These are phyloP conservation scores for Cutaneotrichosporon sp. DNA, from an alignment of 1,284 basidiomycete species.

Conservation along the genomic window DNA sequence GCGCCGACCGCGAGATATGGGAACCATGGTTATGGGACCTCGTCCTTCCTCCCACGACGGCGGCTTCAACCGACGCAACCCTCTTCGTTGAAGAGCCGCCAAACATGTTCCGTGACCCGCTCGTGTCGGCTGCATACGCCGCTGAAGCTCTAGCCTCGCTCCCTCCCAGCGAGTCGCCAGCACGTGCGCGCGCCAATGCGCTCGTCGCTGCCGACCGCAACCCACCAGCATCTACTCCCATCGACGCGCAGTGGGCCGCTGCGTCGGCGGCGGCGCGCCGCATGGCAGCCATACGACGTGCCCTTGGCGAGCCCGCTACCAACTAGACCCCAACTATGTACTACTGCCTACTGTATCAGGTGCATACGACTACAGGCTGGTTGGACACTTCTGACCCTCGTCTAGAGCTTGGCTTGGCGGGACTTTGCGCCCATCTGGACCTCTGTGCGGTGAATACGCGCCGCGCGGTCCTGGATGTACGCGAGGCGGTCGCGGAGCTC, in stretches of 20 bases:
- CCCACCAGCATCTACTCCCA: neutral
- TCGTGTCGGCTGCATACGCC: conserved; percentile 26
- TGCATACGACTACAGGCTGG: neutral
- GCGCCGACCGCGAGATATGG: conserved; percentile 16
- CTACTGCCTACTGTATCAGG: no score
- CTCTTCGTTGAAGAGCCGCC: conserved; percentile 45
- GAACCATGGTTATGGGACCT: conserved; percentile 23
- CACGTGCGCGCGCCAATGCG: neutral
- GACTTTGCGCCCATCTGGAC: conserved; percentile 8
- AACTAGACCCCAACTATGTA: no score
- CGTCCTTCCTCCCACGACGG: neutral
- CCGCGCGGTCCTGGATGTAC: conserved; percentile 13
- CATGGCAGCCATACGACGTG: neutral
- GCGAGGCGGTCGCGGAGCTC: conserved; percentile 57
- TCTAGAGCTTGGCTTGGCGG: neutral
- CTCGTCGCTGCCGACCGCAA: neutral
- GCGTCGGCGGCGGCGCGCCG: neutral
- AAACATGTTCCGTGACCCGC: conserved; percentile 42
- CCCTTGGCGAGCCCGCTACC: neutral
- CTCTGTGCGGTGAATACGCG: conserved; percentile 7
- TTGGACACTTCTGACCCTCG: neutral
- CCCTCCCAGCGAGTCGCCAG: neutral
- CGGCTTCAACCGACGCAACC: conserved; percentile 13
- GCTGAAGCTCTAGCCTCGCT: conserved; percentile 11
- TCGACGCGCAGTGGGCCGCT: conserved; percentile 2